Conservation (phyloP, 169 alveolate genomes). For the Plasmodium cynomolgi region DNA sequence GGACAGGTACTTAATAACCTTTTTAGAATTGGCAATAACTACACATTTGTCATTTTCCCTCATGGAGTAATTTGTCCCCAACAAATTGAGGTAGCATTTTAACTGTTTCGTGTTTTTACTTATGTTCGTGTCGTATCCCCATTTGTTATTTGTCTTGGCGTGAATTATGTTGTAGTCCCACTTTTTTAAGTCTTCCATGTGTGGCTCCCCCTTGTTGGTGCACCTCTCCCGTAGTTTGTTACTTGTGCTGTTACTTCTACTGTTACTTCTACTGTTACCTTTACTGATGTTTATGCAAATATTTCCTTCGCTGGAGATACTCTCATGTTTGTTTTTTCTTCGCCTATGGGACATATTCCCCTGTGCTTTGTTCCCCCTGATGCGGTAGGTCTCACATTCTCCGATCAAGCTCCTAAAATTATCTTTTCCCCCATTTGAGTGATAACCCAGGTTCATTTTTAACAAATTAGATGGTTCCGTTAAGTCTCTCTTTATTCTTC, state of each 20-base stretch:
- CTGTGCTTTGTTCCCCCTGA: background rate
- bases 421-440: background rate
- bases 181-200: background rate
- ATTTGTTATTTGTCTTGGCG: background rate
- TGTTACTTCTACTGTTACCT: background rate
- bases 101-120: background rate
- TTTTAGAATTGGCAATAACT: slow-evolving; percentile 64
- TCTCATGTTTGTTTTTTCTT: background rate
- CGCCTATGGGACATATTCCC: background rate
- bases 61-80: slow-evolving; percentile 46
- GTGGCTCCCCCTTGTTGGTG: background rate
- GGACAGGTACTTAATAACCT: slow-evolving; percentile 67
- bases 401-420: background rate
- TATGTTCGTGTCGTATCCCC: background rate
- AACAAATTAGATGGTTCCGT: slow-evolving; percentile 4
- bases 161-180: slow-evolving; percentile 13
- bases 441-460: background rate
- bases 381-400: background rate
- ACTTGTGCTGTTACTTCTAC: background rate
- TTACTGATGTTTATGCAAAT: background rate
- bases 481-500: background rate
- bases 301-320: background rate
- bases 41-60: slow-evolving; percentile 57
- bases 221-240: background rate
- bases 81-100: slow-evolving; percentile 53